Evolutionary conservation across 1,284 basidiomycete species (phyloP), one percentile per base, ranked within the genome.

Genomic region (Cryptococcus neoformans): DNA sequence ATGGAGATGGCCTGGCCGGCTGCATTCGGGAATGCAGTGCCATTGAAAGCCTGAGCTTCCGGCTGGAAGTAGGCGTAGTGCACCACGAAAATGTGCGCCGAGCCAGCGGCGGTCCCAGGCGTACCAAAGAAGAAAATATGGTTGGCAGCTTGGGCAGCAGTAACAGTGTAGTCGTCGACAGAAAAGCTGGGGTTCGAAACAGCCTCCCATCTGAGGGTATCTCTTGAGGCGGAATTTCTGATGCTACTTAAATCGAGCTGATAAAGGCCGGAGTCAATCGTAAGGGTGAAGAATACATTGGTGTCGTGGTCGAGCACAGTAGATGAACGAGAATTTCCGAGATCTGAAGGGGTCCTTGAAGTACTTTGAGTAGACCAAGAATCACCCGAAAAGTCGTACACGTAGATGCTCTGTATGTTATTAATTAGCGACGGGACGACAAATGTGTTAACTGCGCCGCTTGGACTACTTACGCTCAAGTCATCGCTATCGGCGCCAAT

Each of bases 251-350:
- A 84, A 72, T 90, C 83, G 40, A 92, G 80, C 60, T 82, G 82
- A 70, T 80, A 90, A 17, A 74, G 47, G n/a, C 68, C 63, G 2
- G 53, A 62, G 17, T 62, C 67, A 44, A 56, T 52, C 45, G 59
- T 56, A 40, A 75, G 62, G 21, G 75, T 70, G 70, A 73, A 91
- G 79, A 92, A 86, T 58, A 87, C 83, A 60, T 92, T 91, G 53
- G 90, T 93, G 76, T 93, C 90, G 66, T 92, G 90, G 77, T 94
- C 91, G 42, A 93, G 83, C 59, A 92, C 85, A 35, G 87, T 68
- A 11, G 74, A 63, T 4, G 74, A 76, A 56, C 75, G 70, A 40
- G 73, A 69, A 55, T 67, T 65, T 37, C 69, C 67, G 10, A 72
- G 54, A 38, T 68, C 57, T 10, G 67, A 49, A 5, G 74, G 74